phyloP scores from a whole-genome alignment of 2,329 filamentous ascomycete genomes.

The Monosporascus sp. region DNA sequence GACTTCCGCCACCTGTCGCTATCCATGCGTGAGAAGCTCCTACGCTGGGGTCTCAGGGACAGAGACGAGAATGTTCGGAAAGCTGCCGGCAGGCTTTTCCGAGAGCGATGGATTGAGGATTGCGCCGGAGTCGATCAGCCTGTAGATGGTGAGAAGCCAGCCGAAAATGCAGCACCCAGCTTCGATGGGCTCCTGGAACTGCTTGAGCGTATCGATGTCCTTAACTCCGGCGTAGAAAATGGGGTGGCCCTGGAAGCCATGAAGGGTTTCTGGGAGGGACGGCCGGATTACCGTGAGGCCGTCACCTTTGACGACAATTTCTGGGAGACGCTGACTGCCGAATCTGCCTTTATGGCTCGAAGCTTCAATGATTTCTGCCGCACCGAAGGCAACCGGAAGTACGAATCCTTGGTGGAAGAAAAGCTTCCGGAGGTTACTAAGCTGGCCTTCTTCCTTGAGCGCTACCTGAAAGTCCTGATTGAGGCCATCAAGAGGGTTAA shows the following conservation, averaged over 20 bases:
- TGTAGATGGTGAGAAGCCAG: conserved; percentile 50
- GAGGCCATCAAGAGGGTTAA: conserved; percentile 57
- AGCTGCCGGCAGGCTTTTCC: conserved; percentile 82
- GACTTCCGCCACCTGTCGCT: conserved; percentile 93
- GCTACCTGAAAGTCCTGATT: conserved; percentile 66
- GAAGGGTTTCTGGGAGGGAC: conserved; percentile 92
- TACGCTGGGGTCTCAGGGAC: conserved; percentile 91
- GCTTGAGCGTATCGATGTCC: conserved; percentile 87
- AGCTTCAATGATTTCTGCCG: conserved; percentile 94
- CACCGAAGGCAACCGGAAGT: conserved; percentile 65
- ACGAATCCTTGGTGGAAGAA: conserved; percentile 74
- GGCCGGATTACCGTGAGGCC: conserved; percentile 73
- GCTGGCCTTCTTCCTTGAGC: conserved; percentile 79
- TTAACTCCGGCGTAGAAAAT: conserved; percentile 83
- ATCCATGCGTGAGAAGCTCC: conserved; percentile 89
- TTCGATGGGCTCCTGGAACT: conserved; percentile 85
- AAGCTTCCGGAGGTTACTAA: conserved; percentile 94
- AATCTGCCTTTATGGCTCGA: conserved; percentile 83
- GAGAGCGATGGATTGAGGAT: conserved; percentile 96
- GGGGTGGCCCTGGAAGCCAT: conserved; percentile 92
- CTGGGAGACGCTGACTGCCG: conserved; percentile 76
- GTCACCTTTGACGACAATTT: conserved; percentile 68
- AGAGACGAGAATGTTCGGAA: conserved; percentile 92
- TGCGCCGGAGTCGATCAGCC: conserved; percentile 67
- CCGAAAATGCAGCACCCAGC: conserved; percentile 57